A percentile compares a stretch with the other conserved stretches of the same genome.
Conservation (phyloP, 345 rosid genomes). For the Rhodamnia argentea region DNA sequence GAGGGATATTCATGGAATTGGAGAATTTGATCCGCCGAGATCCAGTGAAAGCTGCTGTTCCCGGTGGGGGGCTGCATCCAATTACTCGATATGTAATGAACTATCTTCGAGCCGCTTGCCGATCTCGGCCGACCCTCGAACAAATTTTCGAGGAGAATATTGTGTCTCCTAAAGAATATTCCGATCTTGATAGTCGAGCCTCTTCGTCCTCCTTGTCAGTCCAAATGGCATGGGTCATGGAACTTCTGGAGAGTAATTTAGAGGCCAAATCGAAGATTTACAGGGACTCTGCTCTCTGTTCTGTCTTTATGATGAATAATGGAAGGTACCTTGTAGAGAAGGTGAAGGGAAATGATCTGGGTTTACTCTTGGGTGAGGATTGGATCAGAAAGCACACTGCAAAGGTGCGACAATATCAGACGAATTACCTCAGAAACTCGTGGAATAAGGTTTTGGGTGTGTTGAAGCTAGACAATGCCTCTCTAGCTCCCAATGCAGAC, state of each 20-base stretch:
- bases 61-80: constrained; percentile 81
- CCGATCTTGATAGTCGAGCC: constrained; percentile 7
- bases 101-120: constrained; percentile 74
- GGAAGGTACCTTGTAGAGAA: constrained; percentile 79
- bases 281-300: constrained; percentile 48
- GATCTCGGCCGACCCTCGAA: constrained; percentile 65
- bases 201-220: constrained; percentile 44
- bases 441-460: constrained; percentile 59
- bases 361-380: constrained; percentile 64
- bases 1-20: constrained; percentile 88
- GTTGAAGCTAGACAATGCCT: constrained; percentile 36
- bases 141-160: constrained; percentile 66
- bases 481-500: constrained; percentile 22
- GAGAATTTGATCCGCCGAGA: constrained; percentile 88
- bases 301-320: constrained; percentile 79
- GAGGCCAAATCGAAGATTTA: constrained; percentile 78
- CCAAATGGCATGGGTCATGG: constrained; percentile 89
- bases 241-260: constrained; percentile 79
- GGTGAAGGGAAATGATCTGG: constrained; percentile 67
- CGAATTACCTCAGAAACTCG: constrained; percentile 52
- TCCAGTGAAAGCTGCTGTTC: constrained; percentile 72
- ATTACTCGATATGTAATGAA: constrained; percentile 90
- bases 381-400: constrained; percentile 80
- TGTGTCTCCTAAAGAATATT: constrained; percentile 25
- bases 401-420: constrained; percentile 50